Percentiles rank a stretch among this genome's conserved stretches.
phyloP scores from a whole-genome alignment of 1,284 basidiomycete species.

The Ustilago curta region DNA sequence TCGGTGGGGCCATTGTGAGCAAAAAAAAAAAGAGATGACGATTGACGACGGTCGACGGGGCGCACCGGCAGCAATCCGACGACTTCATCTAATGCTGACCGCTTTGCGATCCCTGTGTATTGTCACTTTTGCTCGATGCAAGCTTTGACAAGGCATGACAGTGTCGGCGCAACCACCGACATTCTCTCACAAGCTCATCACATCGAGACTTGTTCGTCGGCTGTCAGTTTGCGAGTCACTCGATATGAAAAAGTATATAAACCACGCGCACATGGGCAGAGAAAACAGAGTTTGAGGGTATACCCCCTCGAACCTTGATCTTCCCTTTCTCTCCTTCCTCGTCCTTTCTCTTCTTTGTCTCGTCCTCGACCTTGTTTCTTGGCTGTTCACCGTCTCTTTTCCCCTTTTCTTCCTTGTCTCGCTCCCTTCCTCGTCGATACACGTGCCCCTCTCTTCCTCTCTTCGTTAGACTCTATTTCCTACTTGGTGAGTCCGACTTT shows the following conservation, averaged over 20 bases:
- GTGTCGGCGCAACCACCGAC: conserved; percentile 1
- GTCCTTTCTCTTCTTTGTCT: not conserved
- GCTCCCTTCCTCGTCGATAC: not conserved
- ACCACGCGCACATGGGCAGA: not conserved
- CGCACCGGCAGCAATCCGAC: conserved; percentile 2
- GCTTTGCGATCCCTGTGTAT: conserved; percentile 8
- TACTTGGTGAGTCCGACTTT: not conserved
- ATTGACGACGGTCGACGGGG: not conserved
- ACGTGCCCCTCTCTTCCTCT: not conserved
- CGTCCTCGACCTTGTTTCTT: conserved; percentile 1
- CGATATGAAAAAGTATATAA: conserved; percentile 6
- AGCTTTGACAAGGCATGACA: not conserved
- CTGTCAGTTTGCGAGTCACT: not conserved
- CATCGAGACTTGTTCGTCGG: not conserved
- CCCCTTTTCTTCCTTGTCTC: not conserved
- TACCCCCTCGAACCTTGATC: conserved; percentile 35
- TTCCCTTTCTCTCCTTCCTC: not conserved
- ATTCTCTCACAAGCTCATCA: not conserved
- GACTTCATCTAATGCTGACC: conserved; percentile 6
- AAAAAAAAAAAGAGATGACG: not conserved
- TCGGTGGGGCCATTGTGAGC: not conserved
- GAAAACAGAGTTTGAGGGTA: conserved; percentile 13
- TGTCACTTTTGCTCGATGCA: not conserved
- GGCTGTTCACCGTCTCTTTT: no score
- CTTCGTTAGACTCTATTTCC: conserved; percentile 5